Conservation (phyloP, 2,329 filamentous ascomycete genomes). For the Hortaea werneckii region DNA sequence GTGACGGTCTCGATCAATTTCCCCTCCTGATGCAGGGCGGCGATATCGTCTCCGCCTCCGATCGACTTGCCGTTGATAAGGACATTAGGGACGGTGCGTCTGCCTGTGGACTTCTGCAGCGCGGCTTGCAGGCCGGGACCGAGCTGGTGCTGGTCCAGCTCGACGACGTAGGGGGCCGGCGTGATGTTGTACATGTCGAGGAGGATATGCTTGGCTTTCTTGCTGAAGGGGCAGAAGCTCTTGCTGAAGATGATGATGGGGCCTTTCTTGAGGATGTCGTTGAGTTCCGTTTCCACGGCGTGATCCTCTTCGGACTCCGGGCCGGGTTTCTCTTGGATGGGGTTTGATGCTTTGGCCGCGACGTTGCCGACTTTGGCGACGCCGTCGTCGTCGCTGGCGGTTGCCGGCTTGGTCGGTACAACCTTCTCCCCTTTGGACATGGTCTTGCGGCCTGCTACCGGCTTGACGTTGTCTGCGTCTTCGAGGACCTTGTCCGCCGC, state of each 20-base stretch:
- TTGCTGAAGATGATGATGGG: slow-evolving; percentile 96
- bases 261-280: slow-evolving; percentile 69
- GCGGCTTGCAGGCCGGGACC: slow-evolving; percentile 60
- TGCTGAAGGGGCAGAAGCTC: slow-evolving; percentile 79
- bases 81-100: slow-evolving; percentile 83
- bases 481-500: background rate
- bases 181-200: slow-evolving; percentile 75
- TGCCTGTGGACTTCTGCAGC: slow-evolving; percentile 63
- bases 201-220: slow-evolving; percentile 73
- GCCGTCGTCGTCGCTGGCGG: slow-evolving; percentile 30
- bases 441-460: slow-evolving; percentile 46
- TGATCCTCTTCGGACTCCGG: slow-evolving; percentile 49
- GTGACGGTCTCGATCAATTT: slow-evolving; percentile 62
- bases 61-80: slow-evolving; percentile 81
- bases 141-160: slow-evolving; percentile 73
- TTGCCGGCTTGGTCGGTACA: slow-evolving; percentile 21
- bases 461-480: slow-evolving; percentile 19
- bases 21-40: slow-evolving; percentile 51
- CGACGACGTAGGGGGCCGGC: slow-evolving; percentile 76
- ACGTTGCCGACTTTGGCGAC: slow-evolving; percentile 37
- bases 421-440: slow-evolving; percentile 29
- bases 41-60: slow-evolving; percentile 80
- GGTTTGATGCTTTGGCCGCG: slow-evolving; percentile 25
- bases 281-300: slow-evolving; percentile 60
- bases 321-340: slow-evolving; percentile 25